Base-by-base conservation (phyloP, 805 yeast species). In the Priceomyces haplophilus region DNA sequence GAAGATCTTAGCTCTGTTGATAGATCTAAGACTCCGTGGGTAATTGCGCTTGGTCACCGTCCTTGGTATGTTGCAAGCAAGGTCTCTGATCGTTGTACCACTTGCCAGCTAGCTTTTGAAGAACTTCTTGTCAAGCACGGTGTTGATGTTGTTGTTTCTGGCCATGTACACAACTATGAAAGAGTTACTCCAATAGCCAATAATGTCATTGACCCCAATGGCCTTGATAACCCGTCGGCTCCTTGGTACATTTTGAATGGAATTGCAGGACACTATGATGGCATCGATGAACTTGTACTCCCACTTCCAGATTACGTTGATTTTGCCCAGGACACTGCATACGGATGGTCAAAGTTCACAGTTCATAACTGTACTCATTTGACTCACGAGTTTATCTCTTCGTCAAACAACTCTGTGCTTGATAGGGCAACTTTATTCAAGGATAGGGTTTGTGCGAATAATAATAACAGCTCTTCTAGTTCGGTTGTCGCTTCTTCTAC, bases 241-340 rank as follows among this genome's bases (percentile, higher is more conserved):
- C 51, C 51, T 20, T 48, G 44, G 49, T 48, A 48, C 34, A 48
- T 48, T 19, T 41, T 48, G 40, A 48, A 48, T 37, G 51, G 51
- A 15, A 43, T 48, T 38, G 51, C 49, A 16, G 51, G 51, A 17
- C 51, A 48, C 29, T 48, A 48, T 36, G 51, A 48, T 38, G 51
- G 51, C n/a, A 17, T 43, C n/a, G 47, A 43, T 31, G 20, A 20
- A 1, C 41, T 48, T 23, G 43, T 16, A 12, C 23, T 20, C 21
- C 49, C 48, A 12, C 41, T 47, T 31, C 51, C 49, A 23, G 43
- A 45, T 15, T 48, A 48, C 30, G 45, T 43, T 16, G 40, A 34
- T 6, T 42, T 40, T 32, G 43, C 51, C 13, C 51, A 48, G 27
- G 49, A 48, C 34, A 32, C 47, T 10, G 45, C 39, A 10, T 48